A percentile compares a stretch with the other conserved stretches of the same genome.
These are phyloP conservation scores for Mycena polygramma DNA, from an alignment of 768 basidiomycete species.

Conservation along the genomic window DNA sequence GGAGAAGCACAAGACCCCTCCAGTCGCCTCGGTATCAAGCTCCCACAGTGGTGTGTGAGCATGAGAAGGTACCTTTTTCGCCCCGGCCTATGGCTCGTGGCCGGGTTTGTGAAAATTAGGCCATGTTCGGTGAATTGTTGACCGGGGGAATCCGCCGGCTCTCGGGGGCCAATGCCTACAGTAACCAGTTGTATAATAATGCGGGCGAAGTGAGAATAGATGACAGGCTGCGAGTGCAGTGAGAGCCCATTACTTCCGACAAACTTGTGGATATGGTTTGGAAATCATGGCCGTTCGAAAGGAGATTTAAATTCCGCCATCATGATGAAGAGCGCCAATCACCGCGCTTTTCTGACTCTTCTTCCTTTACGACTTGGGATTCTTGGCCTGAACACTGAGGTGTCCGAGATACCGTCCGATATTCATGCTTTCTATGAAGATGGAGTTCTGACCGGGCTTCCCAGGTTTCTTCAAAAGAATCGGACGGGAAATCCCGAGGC, in stretches of 20 bases:
- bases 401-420: too few relatives aligned
- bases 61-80: too few relatives aligned
- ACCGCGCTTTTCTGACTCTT: background rate
- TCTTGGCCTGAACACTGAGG: background rate
- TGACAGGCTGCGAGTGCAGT: too few relatives aligned
- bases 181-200: too few relatives aligned
- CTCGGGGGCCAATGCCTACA: background rate
- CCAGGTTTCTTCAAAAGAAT: background rate
- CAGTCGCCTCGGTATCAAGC: background rate
- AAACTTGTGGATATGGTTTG: background rate
- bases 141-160: background rate
- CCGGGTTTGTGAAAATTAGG: slow-evolving; percentile 4
- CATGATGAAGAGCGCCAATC: background rate
- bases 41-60: slow-evolving; percentile 8
- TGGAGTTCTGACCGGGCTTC: background rate
- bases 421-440: background rate
- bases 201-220: background rate
- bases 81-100: background rate
- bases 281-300: too few relatives aligned
- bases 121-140: background rate
- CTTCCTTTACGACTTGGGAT: background rate
- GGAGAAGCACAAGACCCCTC: background rate
- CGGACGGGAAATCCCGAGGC: slow-evolving; percentile 7
- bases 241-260: background rate
- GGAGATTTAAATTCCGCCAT: background rate